Base-by-base conservation (phyloP, 352 stramenopile genomes). In the Pythium apleroticum region DNA sequence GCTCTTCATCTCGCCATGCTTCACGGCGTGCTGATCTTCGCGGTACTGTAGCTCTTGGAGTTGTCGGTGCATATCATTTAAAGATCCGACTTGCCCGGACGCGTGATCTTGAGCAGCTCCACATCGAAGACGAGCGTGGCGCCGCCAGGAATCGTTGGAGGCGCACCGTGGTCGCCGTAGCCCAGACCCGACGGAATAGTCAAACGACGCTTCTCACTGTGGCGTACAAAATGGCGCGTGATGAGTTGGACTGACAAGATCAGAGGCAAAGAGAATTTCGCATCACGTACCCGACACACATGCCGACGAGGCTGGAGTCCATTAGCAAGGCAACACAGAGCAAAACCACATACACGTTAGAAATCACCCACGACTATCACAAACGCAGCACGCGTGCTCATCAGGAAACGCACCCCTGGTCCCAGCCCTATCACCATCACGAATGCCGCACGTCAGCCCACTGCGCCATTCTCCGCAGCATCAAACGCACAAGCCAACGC, bases 51-150 rank as follows among this genome's bases (percentile, higher is more conserved):
- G 33, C 33, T 41, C 7, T 41, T 27, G 24, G 54, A 17, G 54
- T 22, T 25, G 49, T 27, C 19, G 4, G 24, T 19, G 24, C 10
- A 11, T 14, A 2, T 35, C 3, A 37, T n/a, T 73, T 81, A 84
- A 11, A 94, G 70, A 57, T 92, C 85, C 25, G 81, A 69, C 58
- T 58, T 81, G 41, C 43, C 41, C 6, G 79, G 71, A 73, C 83
- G 81, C 74, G 87, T 92, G 72, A 99, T 98, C 66, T 98, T 85
- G 60, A 99, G 80, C 63, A 99, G 90, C 81, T 99, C 96, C 56
- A 99, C 96, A 66, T 95, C 90, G 74, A 99, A 99, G 37, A 99
- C 89, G 33, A 99, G 84, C 52, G 95, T 97, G 15, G 95, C 90
- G 66, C 93, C 92, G 61, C 77, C 93, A 17, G 89, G 90, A 73